Base-by-base conservation (phyloP, 257 asterid species). In the Linderniella brevidens region DNA sequence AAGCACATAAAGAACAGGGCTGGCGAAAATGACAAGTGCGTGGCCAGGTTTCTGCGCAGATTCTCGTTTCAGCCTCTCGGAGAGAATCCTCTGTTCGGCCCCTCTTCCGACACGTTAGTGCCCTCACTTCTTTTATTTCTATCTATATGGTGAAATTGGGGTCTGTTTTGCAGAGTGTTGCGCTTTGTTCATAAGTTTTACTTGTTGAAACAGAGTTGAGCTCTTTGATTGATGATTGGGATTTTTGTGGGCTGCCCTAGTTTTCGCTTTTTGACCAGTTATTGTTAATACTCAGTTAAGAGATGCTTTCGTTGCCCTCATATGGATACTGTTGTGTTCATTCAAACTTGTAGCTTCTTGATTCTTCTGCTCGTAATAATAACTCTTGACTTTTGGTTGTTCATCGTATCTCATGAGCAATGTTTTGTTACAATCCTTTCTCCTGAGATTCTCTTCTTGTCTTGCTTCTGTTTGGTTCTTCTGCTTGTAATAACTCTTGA, bases 21-120 rank as follows among this genome's bases (percentile, higher is more conserved):
- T 5, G 60, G 13, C 1, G 51, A 39, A 13, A 38, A 35, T 17
- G 58, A 52, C 35, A 74, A 47, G 64, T 87, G 97, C 45, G 75
- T 73, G 13, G 83, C 76, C 0, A 63, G 75, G 69, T 80, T 80
- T 60, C 82, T 83, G 4, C 80, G 92, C 52, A 61, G 95, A 61
- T 69, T 84, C 38, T 78, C 95, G 17, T 88, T 80, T 48, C 93
- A 88, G 79, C 95, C 95, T 3, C 40, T 74, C 41, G 52, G 67
- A 35, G 82, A 88, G 61, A 88, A 88, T 67, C 98, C 97, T 16
- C 55, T 78, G 40, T 62, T 88, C 14, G 98, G 98, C 1, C 95
- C 98, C 64, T 80, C 98, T 61, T 67, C 92, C 57, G 60, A 77
- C 15, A 76, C 94, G 98, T 88, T 60, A 74, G 92, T 49, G 19